These are phyloP conservation scores for Aspergillus hiratsukae DNA, from an alignment of 2,329 filamentous ascomycete genomes.

Conservation along the genomic window DNA sequence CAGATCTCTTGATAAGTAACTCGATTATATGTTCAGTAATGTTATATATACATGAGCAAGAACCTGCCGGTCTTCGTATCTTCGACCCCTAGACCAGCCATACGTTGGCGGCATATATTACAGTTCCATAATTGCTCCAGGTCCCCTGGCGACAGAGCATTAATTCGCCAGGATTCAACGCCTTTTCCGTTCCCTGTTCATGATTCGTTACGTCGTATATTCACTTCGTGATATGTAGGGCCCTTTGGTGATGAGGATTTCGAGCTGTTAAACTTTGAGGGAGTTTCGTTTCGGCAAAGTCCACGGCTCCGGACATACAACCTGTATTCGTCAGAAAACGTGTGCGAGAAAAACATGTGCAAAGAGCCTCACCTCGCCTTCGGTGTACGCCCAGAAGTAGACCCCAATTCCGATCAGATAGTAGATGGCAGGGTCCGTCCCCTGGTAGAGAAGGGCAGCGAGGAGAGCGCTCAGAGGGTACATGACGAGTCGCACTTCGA, in stretches of 20 bases:
- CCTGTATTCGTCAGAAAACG: conserved; percentile 39
- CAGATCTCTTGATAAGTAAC: background rate
- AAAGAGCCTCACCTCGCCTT: conserved; percentile 70
- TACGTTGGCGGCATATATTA: background rate
- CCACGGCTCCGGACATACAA: conserved; percentile 67
- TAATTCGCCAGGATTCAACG: background rate
- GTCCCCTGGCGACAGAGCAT: background rate
- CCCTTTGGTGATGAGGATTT: background rate
- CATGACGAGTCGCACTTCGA: conserved; percentile 78
- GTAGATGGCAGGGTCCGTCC: conserved; percentile 86
- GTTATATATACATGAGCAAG: background rate
- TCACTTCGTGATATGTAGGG: conserved; percentile 12
- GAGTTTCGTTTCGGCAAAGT: conserved; percentile 51
- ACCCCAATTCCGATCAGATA: conserved; percentile 79
- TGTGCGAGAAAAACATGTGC: background rate
- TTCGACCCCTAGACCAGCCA: background rate
- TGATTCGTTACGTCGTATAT: background rate
- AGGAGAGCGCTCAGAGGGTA: conserved; percentile 74
- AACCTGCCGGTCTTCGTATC: background rate
- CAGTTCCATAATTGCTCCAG: background rate
- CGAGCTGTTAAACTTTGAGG: conserved; percentile 24
- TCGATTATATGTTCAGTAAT: background rate
- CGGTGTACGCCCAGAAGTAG: conserved; percentile 96
- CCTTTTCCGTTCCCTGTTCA: background rate
- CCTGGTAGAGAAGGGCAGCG: conserved; percentile 80